Percentiles rank a stretch among this genome's conserved stretches.
phyloP scores from a whole-genome alignment of 192 early-diverging fungal genomes.

The Entrophospora sp. region DNA sequence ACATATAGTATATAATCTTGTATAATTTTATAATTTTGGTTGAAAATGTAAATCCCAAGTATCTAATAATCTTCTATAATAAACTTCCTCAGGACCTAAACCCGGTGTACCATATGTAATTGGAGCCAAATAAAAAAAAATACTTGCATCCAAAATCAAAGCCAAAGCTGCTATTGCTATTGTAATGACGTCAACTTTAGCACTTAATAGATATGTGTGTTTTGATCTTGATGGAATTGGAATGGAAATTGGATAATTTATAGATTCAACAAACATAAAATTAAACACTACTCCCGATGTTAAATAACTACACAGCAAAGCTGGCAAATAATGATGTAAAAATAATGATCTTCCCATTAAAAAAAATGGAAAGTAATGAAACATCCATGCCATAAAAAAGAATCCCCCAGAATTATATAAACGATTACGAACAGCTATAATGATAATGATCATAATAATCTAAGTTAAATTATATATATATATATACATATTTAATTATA shows the following conservation, averaged over 20 bases:
- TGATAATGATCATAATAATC: too few species aligned
- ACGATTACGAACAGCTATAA: conserved; percentile 48
- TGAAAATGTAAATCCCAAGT: conserved; percentile 85
- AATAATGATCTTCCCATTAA: conserved; percentile 87
- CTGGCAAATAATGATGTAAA: conserved; percentile 92
- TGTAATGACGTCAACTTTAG: conserved; percentile 24
- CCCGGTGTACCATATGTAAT: conserved; percentile 77
- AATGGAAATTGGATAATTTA: conserved; percentile 37
- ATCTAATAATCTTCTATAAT: conserved; percentile 56
- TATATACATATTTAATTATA: conserved; percentile 21
- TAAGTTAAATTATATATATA: neutral
- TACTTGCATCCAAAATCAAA: conserved; percentile 37
- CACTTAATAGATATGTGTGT: conserved; percentile 33
- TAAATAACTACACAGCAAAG: conserved; percentile 74
- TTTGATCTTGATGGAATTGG: conserved; percentile 27
- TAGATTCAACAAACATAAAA: conserved; percentile 59
- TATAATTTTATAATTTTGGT: conserved; percentile 19
- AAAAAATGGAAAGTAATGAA: conserved; percentile 91
- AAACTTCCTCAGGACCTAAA: conserved; percentile 46
- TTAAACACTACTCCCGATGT: conserved; percentile 66
- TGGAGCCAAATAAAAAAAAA: conserved; percentile 78
- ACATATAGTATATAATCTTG: neutral
- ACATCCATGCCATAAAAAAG: conserved; percentile 71
- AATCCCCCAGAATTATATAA: conserved; percentile 63
- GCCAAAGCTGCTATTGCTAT: conserved; percentile 36